Base-by-base conservation (phyloP, 1,284 basidiomycete species). In the Xerocomus amazonicus region DNA sequence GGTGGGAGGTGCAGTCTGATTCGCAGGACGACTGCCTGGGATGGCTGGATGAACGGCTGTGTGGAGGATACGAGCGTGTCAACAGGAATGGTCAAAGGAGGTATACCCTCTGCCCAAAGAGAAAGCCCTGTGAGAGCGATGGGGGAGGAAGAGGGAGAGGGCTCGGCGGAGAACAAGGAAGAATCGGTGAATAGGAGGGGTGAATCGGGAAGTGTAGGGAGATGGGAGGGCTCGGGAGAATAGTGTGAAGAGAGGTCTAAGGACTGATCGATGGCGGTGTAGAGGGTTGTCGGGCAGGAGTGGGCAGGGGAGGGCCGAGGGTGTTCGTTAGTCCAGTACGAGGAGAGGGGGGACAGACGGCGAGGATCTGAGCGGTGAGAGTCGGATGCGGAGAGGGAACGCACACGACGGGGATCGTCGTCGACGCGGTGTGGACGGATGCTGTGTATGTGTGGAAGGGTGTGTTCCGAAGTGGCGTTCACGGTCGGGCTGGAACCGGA, bases 61-160 rank as follows among this genome's bases (percentile, higher is more conserved):
- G 65, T 52, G 50, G 59, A 71, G 53, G 59, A 53, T 60, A 60
- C 31, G 52, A 59, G 54, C 50, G 59, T 45, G 59, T 66, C 55
- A 59, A 67, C 52, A 63, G 63, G 52, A 60, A 85, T 70, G 28
- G 72, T 70, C 48, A 81, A 75, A 16, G 81, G 73, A n/a, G 73
- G 67, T 79, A 87, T 84, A 53, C 84, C 83, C 53, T 85, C 81
- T 28, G 84, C 80, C 64, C 75, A 76, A n/a, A 89, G 65, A 32
- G 70, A 74, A 27, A 62, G 78, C 53, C 38, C 43, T 3, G 52
- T 56, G 29, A 69, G 36, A 6, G 47, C 56, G 46, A 56, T 47
- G 29, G 55, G 56, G 47, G 39, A 54, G 42, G 8, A 6, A 2
- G 29, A 3, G 29, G 60, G 52, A 43, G 56, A 29, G 28, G 65